Percentiles rank a stretch among this genome's conserved stretches.
Evolutionary conservation across 768 basidiomycete species (phyloP).

Genomic region (Cystofilobasidium capitatum): DNA sequence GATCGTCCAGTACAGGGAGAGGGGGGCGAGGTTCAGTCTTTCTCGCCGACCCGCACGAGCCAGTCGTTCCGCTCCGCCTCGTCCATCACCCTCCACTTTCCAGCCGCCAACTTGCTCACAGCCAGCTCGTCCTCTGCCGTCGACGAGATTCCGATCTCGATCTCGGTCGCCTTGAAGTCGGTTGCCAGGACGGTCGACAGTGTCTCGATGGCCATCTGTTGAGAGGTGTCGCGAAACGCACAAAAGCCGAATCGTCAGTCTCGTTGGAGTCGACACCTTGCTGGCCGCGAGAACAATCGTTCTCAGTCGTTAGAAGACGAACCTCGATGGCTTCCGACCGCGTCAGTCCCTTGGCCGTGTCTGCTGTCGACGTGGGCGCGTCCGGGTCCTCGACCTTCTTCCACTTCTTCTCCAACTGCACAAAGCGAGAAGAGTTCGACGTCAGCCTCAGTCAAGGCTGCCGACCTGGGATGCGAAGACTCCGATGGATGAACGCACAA

Average conservation of each 20-base stretch:
- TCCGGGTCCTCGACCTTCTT: conserved; percentile 81
- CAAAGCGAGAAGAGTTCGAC: not conserved
- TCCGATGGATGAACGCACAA: conserved; percentile 38
- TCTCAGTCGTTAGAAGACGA: conserved; percentile 30
- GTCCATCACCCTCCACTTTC: conserved; percentile 39
- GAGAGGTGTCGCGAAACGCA: no score
- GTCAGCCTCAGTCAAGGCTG: conserved; percentile 18
- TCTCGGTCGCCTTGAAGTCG: conserved; percentile 89
- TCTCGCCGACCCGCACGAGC: conserved; percentile 42
- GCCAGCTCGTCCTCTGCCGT: conserved; percentile 32
- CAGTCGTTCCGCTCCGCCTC: conserved; percentile 42
- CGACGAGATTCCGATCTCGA: conserved; percentile 91
- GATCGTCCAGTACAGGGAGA: no score
- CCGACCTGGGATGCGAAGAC: not conserved
- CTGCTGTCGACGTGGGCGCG: conserved; percentile 18
- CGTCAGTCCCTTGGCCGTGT: conserved; percentile 53
- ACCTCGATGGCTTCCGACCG: conserved; percentile 85
- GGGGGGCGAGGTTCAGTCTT: no score
- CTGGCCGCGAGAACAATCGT: conserved; percentile 11
- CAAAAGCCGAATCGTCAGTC: not conserved
- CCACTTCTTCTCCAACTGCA: conserved; percentile 86
- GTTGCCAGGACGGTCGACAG: conserved; percentile 90
- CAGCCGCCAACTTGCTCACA: conserved; percentile 22
- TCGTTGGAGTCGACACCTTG: no score
- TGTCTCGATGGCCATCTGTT: conserved; percentile 81